Evolutionary conservation across 192 early-diverging fungal genomes (phyloP), one percentile per base, ranked within the genome.

Genomic region (Spizellomyces sp.): DNA sequence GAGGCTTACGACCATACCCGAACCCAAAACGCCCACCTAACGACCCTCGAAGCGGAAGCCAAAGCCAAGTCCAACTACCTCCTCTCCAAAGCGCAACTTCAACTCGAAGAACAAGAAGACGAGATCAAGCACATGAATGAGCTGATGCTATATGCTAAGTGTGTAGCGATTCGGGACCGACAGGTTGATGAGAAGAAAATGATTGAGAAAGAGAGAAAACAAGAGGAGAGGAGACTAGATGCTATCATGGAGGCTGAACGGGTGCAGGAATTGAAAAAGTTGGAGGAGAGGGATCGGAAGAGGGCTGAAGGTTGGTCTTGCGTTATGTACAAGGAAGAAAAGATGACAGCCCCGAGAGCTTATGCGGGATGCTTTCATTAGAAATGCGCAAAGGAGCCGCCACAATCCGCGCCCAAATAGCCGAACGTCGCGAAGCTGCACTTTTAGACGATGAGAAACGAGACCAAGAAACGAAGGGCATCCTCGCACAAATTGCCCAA

Each of bases 51-150:
- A 56, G 62, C 79, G 36, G 86, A 87, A 66, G 79, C 86, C 14
- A 80, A 82, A 63, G 81, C 84, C 43, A 80, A 83, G 65, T 77
- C 83, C 17, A 86, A 84, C 66, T 80, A 87, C 62, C 74, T 87
- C 6, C 72, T 87, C 9, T 61, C 86, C 12, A 87, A 87, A 63
- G 86, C 86, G 0, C 83, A 86, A 58, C 70, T 86, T 69, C 86
- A 87, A 72, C 76, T 87, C 9, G 87, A 88, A 63, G 86, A 88
- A 66, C 83, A 88, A 69, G 87, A 88, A 67, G 87, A 88, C 68
- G 87, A 88, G 44, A 87, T 88, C 70, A 88, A 88, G 72, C 85
- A 86, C 66, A 75, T 88, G 73, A 88, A 88, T 65, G 87, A 88
- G 63, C 67, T 88, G 48, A 88, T 88, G 81, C 66, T 88, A 43